Base-by-base conservation (phyloP, 2,329 filamentous ascomycete species). In the Catunica adiposa region DNA sequence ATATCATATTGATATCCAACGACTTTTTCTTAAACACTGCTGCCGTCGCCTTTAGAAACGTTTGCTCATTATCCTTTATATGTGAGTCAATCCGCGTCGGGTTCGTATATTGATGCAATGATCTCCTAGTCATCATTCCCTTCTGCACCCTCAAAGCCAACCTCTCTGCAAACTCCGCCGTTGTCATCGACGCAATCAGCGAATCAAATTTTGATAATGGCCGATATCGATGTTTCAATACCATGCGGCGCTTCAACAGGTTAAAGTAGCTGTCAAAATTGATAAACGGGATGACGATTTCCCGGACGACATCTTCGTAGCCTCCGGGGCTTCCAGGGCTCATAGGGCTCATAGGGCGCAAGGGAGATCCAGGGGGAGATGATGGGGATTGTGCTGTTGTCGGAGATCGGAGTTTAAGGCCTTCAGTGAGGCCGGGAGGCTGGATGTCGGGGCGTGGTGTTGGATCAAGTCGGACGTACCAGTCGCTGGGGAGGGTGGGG, bases 271-370 rank as follows among this genome's bases (percentile, higher is more conserved):
- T 22, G 1, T 52, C 50, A 25, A 23, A 52, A 20, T 38, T 52
- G 9, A 52, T 4, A 52, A 38, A 52, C 14, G 50, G 50, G 25
- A 52, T 52, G 8, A 52, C 50, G 9, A 52, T 17, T 14, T 52
- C 50, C 20, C 22, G 8, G 5, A 48, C 23, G 4, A 48, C 9
- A 23, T 48, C 23, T n/a, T 48, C 8, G n/a, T n/a, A n/a, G n/a
- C n/a, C n/a, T n/a, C n/a, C n/a, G n/a, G n/a, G n/a, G n/a, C n/a
- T n/a, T n/a, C n/a, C n/a, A 17, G 44, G 17, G 3, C 11, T 8
- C 23, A 5, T 22, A 48, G 20, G 17, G 44, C 17, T 20, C 44
- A 20, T 17, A 17, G n/a, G 20, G 17, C 44, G 23, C 22, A 23
- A 25, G 20, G n/a, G 4, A 22, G 44, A 48, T 22, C 22, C 44